Percentiles rank a stretch among this genome's conserved stretches.
These are phyloP conservation scores for Heliosperma pusillum DNA, from an alignment of 148 eudicot genomes.

Conservation along the genomic window DNA sequence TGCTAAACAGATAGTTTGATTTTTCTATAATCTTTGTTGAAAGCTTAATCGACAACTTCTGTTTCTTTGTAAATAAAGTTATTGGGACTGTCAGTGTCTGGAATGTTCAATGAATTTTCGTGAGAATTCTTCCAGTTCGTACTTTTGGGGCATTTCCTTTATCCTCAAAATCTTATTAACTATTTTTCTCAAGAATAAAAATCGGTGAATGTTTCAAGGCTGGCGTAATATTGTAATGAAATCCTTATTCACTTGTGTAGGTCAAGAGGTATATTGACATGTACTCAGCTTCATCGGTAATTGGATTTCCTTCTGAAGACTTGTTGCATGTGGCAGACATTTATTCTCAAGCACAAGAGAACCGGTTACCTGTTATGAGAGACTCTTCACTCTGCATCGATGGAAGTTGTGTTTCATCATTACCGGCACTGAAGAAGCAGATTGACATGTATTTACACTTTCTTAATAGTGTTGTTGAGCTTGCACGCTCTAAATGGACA, in stretches of 20 bases:
- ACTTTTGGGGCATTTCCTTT: not conserved
- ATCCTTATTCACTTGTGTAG: constrained; percentile 33
- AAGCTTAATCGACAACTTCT: not conserved
- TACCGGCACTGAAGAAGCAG: constrained; percentile 49
- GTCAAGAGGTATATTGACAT: constrained; percentile 94
- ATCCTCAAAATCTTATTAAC: not conserved
- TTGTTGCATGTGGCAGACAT: constrained; percentile 54
- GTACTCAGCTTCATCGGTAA: constrained; percentile 82
- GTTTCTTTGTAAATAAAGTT: not conserved
- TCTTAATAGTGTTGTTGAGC: constrained; percentile 69
- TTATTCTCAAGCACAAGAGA: constrained; percentile 62
- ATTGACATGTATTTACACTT: constrained; percentile 62
- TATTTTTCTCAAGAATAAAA: constrained; percentile 7
- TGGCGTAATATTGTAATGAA: constrained; percentile 3
- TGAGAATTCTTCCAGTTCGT: constrained; percentile 3
- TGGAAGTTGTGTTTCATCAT: constrained; percentile 35
- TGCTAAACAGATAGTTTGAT: not conserved
- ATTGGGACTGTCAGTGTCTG: not conserved
- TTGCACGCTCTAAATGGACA: constrained; percentile 97
- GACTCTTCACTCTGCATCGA: constrained; percentile 32
- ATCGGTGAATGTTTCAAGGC: not conserved
- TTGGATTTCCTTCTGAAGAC: constrained; percentile 89
- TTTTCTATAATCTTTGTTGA: not conserved
- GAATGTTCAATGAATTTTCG: not conserved
- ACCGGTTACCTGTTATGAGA: constrained; percentile 40